A percentile compares a stretch with the other conserved stretches of the same genome.
Conservation (phyloP, 495 filamentous ascomycete genomes). For the Aspergillus sclerotioniger region DNA sequence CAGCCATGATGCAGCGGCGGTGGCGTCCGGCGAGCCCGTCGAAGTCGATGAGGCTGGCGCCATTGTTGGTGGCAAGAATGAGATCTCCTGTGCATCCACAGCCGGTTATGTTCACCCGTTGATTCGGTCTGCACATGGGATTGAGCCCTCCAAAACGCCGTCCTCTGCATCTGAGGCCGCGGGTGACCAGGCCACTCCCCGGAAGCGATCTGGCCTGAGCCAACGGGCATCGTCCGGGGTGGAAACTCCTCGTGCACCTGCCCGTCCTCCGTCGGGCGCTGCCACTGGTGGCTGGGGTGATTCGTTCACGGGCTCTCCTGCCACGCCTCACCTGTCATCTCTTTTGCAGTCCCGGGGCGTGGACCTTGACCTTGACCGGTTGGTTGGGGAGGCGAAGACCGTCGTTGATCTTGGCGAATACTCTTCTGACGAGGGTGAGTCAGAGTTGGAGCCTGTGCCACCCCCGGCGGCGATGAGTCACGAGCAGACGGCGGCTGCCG, state of each 20-base stretch:
- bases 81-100: conserved; percentile 29
- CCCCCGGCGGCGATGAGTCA: conserved; percentile 14
- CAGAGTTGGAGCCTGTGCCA: conserved; percentile 21
- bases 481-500: conserved; percentile 18
- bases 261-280: conserved; percentile 4
- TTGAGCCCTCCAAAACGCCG: conserved; percentile 50
- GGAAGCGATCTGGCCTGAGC: conserved; percentile 20
- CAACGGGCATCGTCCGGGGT: conserved; percentile 19
- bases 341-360: conserved; percentile 65
- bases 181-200: conserved; percentile 26
- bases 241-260: conserved; percentile 32
- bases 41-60: conserved; percentile 63
- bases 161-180: conserved; percentile 44
- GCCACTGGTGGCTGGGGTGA: conserved; percentile 13
- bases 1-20: conserved; percentile 92
- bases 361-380: conserved; percentile 58
- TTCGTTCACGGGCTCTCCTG: conserved; percentile 52
- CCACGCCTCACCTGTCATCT: conserved; percentile 73
- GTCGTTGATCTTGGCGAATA: conserved; percentile 27
- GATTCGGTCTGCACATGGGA: conserved; percentile 57
- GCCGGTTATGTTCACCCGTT: conserved; percentile 68
- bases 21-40: conserved; percentile 78
- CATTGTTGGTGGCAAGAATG: conserved; percentile 51
- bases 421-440: conserved; percentile 30
- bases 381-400: conserved; percentile 36